Percentiles rank a stretch among this genome's conserved stretches.
Conservation (phyloP, 163 green algal species). For the Chlorella variabilis region DNA sequence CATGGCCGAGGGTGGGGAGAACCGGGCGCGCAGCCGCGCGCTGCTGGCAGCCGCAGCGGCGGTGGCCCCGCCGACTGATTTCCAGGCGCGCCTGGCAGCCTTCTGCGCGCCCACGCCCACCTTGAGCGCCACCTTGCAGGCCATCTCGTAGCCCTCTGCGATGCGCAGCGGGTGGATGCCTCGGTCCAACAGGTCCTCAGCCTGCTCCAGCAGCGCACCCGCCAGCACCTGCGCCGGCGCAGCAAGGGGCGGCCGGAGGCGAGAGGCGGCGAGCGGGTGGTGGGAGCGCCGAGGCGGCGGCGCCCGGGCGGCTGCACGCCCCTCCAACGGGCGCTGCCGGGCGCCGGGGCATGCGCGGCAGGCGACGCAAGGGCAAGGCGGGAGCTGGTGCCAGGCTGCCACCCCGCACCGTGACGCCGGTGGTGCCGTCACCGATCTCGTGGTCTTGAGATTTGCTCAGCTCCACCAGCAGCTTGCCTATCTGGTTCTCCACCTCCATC, state of each 20-base stretch:
- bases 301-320: no score
- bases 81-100: no score
- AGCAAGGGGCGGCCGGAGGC: neutral
- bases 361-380: no score
- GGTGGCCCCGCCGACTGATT: no score
- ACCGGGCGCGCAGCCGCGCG: no score
- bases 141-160: slow-evolving; percentile 98
- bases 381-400: no score
- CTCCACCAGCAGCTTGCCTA: slow-evolving; percentile 99
- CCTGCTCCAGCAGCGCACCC: slow-evolving; percentile 89
- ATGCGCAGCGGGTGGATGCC: slow-evolving; percentile 97
- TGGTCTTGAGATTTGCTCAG: slow-evolving; percentile 94
- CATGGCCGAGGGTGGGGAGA: no score
- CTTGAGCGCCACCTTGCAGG: slow-evolving; percentile 51
- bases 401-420: slow-evolving; percentile 93
- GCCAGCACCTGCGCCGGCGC: slow-evolving; percentile 61
- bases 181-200: slow-evolving; percentile 93
- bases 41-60: no score
- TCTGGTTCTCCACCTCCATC: slow-evolving; percentile 99
- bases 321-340: no score
- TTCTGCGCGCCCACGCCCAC: no score
- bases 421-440: slow-evolving; percentile 98
- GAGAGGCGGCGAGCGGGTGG: neutral
- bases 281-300: neutral
- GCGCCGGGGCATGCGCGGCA: no score